Conservation (phyloP, 1,284 basidiomycete genomes). For the Moniliella sp. region DNA sequence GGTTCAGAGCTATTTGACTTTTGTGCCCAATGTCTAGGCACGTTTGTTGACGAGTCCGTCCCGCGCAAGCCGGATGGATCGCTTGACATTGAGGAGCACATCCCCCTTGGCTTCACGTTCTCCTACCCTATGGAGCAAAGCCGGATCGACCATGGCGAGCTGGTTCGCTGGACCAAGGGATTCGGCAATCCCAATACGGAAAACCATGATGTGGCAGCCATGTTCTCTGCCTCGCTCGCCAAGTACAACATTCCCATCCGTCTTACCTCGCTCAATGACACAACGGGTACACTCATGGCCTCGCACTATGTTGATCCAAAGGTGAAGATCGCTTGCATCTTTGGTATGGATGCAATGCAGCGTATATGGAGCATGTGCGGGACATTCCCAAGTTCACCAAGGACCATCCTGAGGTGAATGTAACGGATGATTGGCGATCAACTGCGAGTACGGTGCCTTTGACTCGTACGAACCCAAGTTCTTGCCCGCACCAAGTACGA, state of each 20-base stretch:
- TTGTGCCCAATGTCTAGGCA: conserved; percentile 76
- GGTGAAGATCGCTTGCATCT: conserved; percentile 70
- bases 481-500: conserved; percentile 81
- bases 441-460: conserved; percentile 91
- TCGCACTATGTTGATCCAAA: conserved; percentile 44
- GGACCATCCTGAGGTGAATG: conserved; percentile 47
- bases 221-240: conserved; percentile 64
- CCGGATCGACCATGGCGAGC: conserved; percentile 74
- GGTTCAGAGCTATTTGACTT: conserved; percentile 91
- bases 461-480: conserved; percentile 92
- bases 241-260: too few species aligned
- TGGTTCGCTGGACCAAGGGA: conserved; percentile 96
- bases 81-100: conserved; percentile 48
- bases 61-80: too few species aligned
- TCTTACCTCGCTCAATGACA: too few species aligned
- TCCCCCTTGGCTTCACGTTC: conserved; percentile 82
- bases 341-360: conserved; percentile 97
- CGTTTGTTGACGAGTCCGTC: conserved; percentile 50
- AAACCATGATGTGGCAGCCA: conserved; percentile 69
- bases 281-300: conserved; percentile 85
- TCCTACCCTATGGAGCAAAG: conserved; percentile 44
- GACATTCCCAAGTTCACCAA: conserved; percentile 56
- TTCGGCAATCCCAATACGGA: conserved; percentile 82
- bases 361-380: conserved; percentile 56
- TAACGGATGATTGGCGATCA: conserved; percentile 66